phyloP scores from a whole-genome alignment of 257 asterid species.

The Penstemon barbatus region DNA sequence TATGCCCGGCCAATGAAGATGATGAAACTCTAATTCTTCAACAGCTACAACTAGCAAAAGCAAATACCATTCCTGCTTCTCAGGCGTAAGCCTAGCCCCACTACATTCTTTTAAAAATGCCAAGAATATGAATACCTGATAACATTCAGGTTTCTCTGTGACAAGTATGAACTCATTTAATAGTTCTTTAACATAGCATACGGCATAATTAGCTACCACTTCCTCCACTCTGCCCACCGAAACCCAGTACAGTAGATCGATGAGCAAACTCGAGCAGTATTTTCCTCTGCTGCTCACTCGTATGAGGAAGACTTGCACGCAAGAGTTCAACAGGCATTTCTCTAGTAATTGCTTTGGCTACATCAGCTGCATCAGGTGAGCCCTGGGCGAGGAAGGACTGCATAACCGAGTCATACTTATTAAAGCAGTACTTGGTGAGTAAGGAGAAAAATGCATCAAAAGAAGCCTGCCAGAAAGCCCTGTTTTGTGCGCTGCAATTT shows the following conservation, averaged over 20 bases:
- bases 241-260: slow-evolving; percentile 48
- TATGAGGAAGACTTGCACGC: slow-evolving; percentile 79
- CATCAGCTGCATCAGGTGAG: slow-evolving; percentile 49
- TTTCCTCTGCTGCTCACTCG: slow-evolving; percentile 64
- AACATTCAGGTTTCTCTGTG: background rate
- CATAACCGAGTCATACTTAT: slow-evolving; percentile 57
- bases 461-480: slow-evolving; percentile 81
- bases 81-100: background rate
- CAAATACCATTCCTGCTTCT: slow-evolving; percentile 16
- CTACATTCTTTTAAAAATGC: slow-evolving; percentile 19
- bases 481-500: slow-evolving; percentile 48
- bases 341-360: slow-evolving; percentile 53
- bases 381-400: slow-evolving; percentile 52
- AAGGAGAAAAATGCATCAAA: slow-evolving; percentile 70
- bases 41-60: slow-evolving; percentile 7
- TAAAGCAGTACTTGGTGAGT: slow-evolving; percentile 68
- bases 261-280: slow-evolving; percentile 60
- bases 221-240: slow-evolving; percentile 33
- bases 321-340: slow-evolving; percentile 78
- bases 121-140: slow-evolving; percentile 13
- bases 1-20: slow-evolving; percentile 22
- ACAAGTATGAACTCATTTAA: slow-evolving; percentile 18
- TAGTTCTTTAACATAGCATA: slow-evolving; percentile 19
- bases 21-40: slow-evolving; percentile 13
- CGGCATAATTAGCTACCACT: slow-evolving; percentile 29